Evolutionary conservation across 2,329 filamentous ascomycete genomes (phyloP).

Genomic region (Macrophomina phaseolina): DNA sequence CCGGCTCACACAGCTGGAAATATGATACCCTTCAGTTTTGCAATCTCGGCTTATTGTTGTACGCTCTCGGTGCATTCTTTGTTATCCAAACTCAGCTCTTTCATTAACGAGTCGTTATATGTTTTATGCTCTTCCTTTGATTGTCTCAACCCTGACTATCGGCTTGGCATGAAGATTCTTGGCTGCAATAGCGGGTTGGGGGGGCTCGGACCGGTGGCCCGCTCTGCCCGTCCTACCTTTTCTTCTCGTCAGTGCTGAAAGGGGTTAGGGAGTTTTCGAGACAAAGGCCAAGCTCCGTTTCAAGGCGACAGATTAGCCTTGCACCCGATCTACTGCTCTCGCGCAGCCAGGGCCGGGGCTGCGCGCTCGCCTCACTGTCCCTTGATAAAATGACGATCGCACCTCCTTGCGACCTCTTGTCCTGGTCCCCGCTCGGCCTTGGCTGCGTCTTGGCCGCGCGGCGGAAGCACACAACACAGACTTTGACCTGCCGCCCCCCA

Average conservation of each 20-base stretch:
- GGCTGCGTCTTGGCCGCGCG: too few species aligned
- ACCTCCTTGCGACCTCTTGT: too few species aligned
- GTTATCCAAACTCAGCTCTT: too few species aligned
- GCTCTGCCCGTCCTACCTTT: not conserved
- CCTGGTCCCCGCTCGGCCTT: too few species aligned
- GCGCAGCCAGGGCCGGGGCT: too few species aligned
- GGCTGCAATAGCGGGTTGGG: not conserved
- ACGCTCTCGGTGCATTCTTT: not conserved
- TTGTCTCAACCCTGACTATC: not conserved
- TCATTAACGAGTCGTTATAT: not conserved
- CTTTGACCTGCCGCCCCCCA: too few species aligned
- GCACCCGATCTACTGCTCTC: too few species aligned
- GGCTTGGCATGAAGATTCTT: not conserved
- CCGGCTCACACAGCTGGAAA: not conserved
- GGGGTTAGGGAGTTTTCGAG: not conserved
- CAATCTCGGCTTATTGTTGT: constrained; percentile 6
- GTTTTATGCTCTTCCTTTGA: not conserved
- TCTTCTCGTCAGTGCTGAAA: not conserved
- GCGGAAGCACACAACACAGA: too few species aligned
- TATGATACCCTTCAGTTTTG: constrained; percentile 13
- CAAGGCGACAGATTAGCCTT: too few species aligned
- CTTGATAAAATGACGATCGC: too few species aligned
- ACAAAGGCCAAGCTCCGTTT: too few species aligned
- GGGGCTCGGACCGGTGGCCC: not conserved
- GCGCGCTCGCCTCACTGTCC: too few species aligned